Base-by-base conservation (phyloP, 2,329 filamentous ascomycete genomes). In the Blastomyces emzantsi region DNA sequence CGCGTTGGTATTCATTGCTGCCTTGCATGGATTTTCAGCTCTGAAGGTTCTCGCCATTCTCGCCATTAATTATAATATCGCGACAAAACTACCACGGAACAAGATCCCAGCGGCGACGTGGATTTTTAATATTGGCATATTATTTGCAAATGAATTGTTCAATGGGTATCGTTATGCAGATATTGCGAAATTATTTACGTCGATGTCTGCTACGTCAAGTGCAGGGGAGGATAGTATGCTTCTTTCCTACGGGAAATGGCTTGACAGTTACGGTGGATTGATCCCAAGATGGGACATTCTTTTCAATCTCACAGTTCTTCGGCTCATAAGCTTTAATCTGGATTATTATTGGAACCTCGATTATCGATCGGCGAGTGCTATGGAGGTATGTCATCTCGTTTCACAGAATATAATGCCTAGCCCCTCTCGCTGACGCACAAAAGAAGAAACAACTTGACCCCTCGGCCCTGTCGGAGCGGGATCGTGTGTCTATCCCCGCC, bases 361-460 rank as follows among this genome's bases (percentile, higher is more conserved):
- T 67, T 82, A 85, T 64, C 79, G 83, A 49, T 79, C 80, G 30
- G 78, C 83, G 36, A 92, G 85, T 70, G 82, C 88, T 9, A 75
- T 96, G 52, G 93, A 97, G 87, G 94, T 97, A 85, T 74, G 85
- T 30, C 7, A 45, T 77, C 3, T 6, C 25, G 49, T 61, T 62
- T 36, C 49, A 33, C 47, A 36, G 41, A 43, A 28, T 28, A 36
- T 49, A 43, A 33, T 17, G 56, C 19, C 30, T 57, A 8, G 3
- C n/a, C 22, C 55, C 30, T 36, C 47, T 59, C 62, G 65, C 75
- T 74, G 65, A 75, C 68, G 69, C 67, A 52, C 64, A 70, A 73
- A 94, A 97, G 92, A 97, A 97, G 93, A 97, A 97, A 90, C 96
- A 96, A 81, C 83, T 96, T 67, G 92, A 97, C 82, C 89, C 90